Evolutionary conservation across 306 rosid genomes (phyloP).

Genomic region (Cucurbita ficifolia): DNA sequence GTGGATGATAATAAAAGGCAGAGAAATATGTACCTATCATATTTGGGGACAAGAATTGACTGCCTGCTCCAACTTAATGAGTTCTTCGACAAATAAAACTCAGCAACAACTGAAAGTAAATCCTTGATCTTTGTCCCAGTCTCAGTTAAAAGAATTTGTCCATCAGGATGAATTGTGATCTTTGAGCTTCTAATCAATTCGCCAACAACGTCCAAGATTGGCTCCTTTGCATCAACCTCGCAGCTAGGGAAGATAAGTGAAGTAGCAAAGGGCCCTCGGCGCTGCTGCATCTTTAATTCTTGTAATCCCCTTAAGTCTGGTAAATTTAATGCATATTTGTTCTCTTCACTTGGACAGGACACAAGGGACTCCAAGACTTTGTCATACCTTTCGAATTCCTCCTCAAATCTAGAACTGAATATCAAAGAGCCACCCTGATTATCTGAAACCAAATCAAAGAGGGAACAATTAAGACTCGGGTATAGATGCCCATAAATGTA

Average conservation of each 20-base stretch:
- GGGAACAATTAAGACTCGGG: neutral
- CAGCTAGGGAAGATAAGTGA: conserved; percentile 40
- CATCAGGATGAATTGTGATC: conserved; percentile 49
- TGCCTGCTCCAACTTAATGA: conserved; percentile 26
- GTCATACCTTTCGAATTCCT: conserved; percentile 43
- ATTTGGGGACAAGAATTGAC: conserved; percentile 55
- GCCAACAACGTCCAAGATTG: conserved; percentile 40
- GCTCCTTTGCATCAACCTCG: conserved; percentile 27
- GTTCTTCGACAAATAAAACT: conserved; percentile 38
- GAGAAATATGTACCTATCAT: conserved; percentile 35
- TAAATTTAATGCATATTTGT: conserved; percentile 22
- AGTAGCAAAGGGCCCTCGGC: conserved; percentile 23
- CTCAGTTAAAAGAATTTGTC: conserved; percentile 43
- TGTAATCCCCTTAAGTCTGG: conserved; percentile 39
- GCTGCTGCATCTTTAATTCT: conserved; percentile 16
- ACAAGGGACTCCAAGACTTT: conserved; percentile 38
- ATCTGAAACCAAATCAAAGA: conserved; percentile 28
- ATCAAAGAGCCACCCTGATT: conserved; percentile 26
- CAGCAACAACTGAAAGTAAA: conserved; percentile 54
- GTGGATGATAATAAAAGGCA: neutral
- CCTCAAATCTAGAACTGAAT: conserved; percentile 50
- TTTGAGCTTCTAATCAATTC: conserved; percentile 44
- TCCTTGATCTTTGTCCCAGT: conserved; percentile 51
- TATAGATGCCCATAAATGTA: neutral
- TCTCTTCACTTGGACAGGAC: conserved; percentile 38